These are phyloP conservation scores for Barbarea vulgaris DNA, from an alignment of 345 rosid genomes.

Conservation along the genomic window DNA sequence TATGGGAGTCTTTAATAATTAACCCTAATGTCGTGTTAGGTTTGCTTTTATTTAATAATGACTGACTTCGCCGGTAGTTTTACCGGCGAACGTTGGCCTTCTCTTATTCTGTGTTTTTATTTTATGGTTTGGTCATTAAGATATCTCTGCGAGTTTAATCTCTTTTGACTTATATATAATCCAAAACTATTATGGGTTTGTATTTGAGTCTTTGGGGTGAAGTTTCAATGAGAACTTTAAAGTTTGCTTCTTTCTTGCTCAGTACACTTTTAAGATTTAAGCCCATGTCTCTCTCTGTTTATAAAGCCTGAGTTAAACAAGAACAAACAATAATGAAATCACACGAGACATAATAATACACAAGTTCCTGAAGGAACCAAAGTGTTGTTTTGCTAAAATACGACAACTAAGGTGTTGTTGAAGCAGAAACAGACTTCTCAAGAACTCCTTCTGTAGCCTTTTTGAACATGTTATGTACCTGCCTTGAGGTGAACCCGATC, in stretches of 20 bases:
- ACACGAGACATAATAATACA: neutral
- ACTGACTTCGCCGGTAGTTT: conserved; percentile 20
- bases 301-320: neutral
- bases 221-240: conserved; percentile 12
- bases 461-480: conserved; percentile 66
- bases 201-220: neutral
- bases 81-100: neutral
- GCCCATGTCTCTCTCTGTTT: neutral
- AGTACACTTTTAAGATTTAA: neutral
- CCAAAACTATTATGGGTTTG: conserved; percentile 1
- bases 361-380: neutral
- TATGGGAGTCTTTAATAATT: conserved; percentile 17
- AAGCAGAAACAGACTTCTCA: conserved; percentile 33
- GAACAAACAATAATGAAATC: conserved; percentile 15
- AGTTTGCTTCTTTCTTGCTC: conserved; percentile 16
- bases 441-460: conserved; percentile 64
- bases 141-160: conserved; percentile 33
- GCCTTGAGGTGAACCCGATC: conserved; percentile 86
- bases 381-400: conserved; percentile 11
- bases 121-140: conserved; percentile 30
- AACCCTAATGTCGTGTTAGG: conserved; percentile 26
- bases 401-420: conserved; percentile 36
- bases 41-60: conserved; percentile 33
- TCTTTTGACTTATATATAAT: conserved; percentile 15
- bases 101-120: conserved; percentile 6